Percentiles rank a stretch among this genome's conserved stretches.
These are phyloP conservation scores for Mycena kentingensis DNA, from an alignment of 768 basidiomycete species.

Conservation along the genomic window DNA sequence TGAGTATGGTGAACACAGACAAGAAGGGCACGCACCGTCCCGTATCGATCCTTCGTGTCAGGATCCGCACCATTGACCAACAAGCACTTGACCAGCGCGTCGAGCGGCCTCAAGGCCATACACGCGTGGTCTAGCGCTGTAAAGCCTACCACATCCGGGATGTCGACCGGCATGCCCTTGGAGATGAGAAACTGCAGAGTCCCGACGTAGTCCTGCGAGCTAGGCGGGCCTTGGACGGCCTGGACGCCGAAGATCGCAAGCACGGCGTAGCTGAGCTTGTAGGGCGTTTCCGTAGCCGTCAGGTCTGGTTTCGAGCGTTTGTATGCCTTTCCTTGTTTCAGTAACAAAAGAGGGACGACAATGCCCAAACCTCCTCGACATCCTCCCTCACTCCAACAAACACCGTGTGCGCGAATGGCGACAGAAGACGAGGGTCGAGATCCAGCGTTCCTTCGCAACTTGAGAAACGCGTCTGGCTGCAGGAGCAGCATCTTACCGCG, in stretches of 20 bases:
- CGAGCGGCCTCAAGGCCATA: too few species aligned
- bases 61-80: too few species aligned
- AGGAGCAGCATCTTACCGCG: not conserved
- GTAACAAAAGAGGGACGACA: not conserved
- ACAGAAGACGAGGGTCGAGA: constrained; percentile 29
- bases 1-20: constrained; percentile 34
- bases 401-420: constrained; percentile 31
- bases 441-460: constrained; percentile 26
- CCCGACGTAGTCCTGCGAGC: constrained; percentile 32
- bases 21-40: constrained; percentile 31
- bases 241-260: constrained; percentile 44
- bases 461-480: not conserved
- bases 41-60: too few species aligned
- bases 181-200: constrained; percentile 45
- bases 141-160: constrained; percentile 48
- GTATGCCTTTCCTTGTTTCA: constrained; percentile 23
- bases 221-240: constrained; percentile 27
- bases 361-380: constrained; percentile 25
- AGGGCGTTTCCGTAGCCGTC: constrained; percentile 42
- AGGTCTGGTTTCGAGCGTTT: constrained; percentile 39
- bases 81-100: too few species aligned
- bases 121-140: constrained; percentile 56
- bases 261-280: constrained; percentile 44
- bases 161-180: constrained; percentile 41
- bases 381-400: constrained; percentile 27